Evolutionary conservation across 75 land plant genomes (phyloP).

Genomic region (Cunninghamia lanceolata): DNA sequence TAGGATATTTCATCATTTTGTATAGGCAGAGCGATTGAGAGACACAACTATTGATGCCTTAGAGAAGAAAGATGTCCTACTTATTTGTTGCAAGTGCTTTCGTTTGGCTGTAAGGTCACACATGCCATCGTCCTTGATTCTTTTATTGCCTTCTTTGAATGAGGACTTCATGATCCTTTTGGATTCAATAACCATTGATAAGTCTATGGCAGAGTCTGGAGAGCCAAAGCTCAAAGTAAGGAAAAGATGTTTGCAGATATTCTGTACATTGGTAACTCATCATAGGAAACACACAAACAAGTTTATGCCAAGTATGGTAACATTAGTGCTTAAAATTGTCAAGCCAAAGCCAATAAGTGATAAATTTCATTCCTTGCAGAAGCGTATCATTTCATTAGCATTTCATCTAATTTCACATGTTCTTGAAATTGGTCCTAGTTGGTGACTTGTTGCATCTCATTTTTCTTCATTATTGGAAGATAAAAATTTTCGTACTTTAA

Average conservation of each 20-base stretch:
- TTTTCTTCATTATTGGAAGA: no score
- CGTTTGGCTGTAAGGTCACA: constrained; percentile 76
- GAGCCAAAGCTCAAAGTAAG: constrained; percentile 54
- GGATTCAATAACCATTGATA: constrained; percentile 39
- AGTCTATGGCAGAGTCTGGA: constrained; percentile 20
- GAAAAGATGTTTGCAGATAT: constrained; percentile 70
- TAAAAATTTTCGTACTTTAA: no score
- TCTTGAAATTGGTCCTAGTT: constrained; percentile 79
- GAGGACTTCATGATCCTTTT: constrained; percentile 47
- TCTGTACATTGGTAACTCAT: constrained; percentile 63
- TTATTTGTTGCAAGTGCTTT: no score
- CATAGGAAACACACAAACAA: constrained; percentile 76
- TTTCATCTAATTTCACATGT: constrained; percentile 79
- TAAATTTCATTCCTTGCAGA: constrained; percentile 53
- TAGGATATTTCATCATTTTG: no score
- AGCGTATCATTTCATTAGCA: constrained; percentile 74
- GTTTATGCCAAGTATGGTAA: constrained; percentile 58
- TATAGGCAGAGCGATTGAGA: no score
- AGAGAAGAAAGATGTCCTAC: no score
- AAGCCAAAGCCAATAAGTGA: constrained; percentile 27
- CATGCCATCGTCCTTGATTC: constrained; percentile 67
- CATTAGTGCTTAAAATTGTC: constrained; percentile 44
- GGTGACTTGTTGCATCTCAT: no score
- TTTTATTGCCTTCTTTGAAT: constrained; percentile 52
- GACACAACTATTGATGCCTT: no score